Evolutionary conservation across 208 protist genomes (phyloP).

Genomic region (Trypanosoma conorhini): DNA sequence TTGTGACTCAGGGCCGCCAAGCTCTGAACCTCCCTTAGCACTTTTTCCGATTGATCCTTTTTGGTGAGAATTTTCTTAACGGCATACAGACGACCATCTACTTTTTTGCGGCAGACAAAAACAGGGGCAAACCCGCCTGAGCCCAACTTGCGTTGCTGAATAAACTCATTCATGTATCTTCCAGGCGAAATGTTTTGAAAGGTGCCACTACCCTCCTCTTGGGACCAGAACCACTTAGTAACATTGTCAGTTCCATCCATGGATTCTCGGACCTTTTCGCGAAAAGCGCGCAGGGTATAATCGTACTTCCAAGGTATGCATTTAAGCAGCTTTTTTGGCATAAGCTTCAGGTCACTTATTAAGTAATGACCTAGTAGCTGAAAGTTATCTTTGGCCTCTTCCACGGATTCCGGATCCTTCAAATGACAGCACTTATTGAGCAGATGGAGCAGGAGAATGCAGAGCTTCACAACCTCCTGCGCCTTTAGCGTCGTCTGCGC

Average conservation of each 20-base stretch:
- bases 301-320: conserved; percentile 64
- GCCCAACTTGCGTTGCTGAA: conserved; percentile 71
- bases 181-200: conserved; percentile 55
- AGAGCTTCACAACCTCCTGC: conserved; percentile 63
- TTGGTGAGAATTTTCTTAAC: conserved; percentile 86
- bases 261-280: conserved; percentile 31
- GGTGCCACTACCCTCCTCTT: conserved; percentile 46
- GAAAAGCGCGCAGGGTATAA: conserved; percentile 49
- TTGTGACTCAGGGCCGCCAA: conserved; percentile 77
- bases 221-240: conserved; percentile 80
- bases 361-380: conserved; percentile 58
- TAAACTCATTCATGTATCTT: conserved; percentile 81
- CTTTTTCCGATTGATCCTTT: conserved; percentile 54
- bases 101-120: conserved; percentile 85
- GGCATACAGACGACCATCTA: conserved; percentile 80
- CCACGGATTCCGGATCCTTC: conserved; percentile 69
- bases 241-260: conserved; percentile 38
- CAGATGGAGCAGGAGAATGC: conserved; percentile 68
- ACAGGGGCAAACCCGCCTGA: conserved; percentile 84
- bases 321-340: conserved; percentile 48
- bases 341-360: conserved; percentile 42
- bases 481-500: conserved; percentile 33
- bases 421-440: conserved; percentile 80
- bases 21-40: conserved; percentile 79
- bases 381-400: conserved; percentile 74